A percentile compares a stretch with the other conserved stretches of the same genome.
Evolutionary conservation across 176 grass and related monocot species (phyloP).

Genomic region (Rhipidocladum racemiflorum): DNA sequence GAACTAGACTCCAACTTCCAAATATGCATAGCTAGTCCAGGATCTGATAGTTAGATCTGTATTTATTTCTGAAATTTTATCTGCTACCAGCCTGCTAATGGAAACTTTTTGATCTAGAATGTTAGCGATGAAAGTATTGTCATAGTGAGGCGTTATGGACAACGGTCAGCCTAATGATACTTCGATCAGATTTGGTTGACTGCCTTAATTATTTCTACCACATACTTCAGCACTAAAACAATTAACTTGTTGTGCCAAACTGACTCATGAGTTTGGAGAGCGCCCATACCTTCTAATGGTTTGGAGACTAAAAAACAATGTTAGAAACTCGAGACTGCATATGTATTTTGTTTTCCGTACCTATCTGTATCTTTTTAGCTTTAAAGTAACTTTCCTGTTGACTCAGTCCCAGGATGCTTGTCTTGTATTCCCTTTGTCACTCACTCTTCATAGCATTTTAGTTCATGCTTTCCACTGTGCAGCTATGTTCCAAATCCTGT

Average conservation of each 20-base stretch:
- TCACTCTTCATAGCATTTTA: neutral
- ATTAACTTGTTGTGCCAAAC: neutral
- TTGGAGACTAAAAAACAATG: neutral
- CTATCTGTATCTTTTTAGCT: neutral
- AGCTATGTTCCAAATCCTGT: slow-evolving; percentile 93
- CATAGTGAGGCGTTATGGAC: neutral
- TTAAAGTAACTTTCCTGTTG: neutral
- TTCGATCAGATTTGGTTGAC: neutral
- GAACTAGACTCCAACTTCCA: neutral
- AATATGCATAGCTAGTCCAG: neutral
- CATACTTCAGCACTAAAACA: neutral
- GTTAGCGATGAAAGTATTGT: neutral
- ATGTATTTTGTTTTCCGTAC: neutral
- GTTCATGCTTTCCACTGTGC: neutral
- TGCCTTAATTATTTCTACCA: neutral
- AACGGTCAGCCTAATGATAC: neutral
- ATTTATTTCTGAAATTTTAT: neutral
- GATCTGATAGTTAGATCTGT: neutral
- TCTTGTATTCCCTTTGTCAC: neutral
- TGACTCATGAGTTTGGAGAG: neutral
- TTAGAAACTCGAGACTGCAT: neutral
- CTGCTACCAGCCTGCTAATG: neutral
- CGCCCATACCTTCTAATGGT: neutral
- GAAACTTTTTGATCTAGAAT: neutral
- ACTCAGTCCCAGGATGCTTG: neutral